Base-by-base conservation (phyloP, 176 grass and related monocot genomes). In the Raddia distichophylla region DNA sequence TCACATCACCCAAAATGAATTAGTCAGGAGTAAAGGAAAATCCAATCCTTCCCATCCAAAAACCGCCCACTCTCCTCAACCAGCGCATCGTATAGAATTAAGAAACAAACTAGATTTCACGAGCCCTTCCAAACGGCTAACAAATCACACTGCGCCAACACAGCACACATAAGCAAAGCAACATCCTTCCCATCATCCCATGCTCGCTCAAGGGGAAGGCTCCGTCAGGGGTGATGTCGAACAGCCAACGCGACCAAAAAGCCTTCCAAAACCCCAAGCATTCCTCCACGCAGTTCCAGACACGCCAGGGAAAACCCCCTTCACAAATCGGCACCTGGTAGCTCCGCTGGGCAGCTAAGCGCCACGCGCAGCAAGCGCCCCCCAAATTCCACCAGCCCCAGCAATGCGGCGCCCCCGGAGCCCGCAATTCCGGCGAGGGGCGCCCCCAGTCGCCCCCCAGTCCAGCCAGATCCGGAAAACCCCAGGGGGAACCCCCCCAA, bases 371-470 rank as follows among this genome's bases (percentile, higher is more conserved):
- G 57, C 58, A 63, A 43, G 33, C 16, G 10, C 50, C 71, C 81
- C 81, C 71, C 62, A 60, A 68, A 59, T 76, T 56, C 82, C 72
- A 84, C 82, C 71, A 76, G 76, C 51, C 72, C 82, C 62, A 20
- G 40, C 72, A 76, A 76, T 84, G 82, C 62, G 50, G 72, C 50
- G 52, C 15, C 61, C 49, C 71, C 47, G 33, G 61, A 45, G 49
- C 3, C 60, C 81, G 49, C 18, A 75, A 83, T 66, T 83, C 71
- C 35, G 5, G 50, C 19, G 50, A 57, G 15, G 37, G 67, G 71
- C 61, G 3, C 37, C 15, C 10, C 72, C 71, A 48, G 13, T 57
- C 50, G 61, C 15, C 40, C 61, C 49, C 42, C 20, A 67, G 51
- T 11, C 60, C 71, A 40, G 32, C 50, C 81, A 84, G 82, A 75